Evolutionary conservation across 2,329 filamentous ascomycete genomes (phyloP).

Genomic region (Berkeleyomyces basicola): DNA sequence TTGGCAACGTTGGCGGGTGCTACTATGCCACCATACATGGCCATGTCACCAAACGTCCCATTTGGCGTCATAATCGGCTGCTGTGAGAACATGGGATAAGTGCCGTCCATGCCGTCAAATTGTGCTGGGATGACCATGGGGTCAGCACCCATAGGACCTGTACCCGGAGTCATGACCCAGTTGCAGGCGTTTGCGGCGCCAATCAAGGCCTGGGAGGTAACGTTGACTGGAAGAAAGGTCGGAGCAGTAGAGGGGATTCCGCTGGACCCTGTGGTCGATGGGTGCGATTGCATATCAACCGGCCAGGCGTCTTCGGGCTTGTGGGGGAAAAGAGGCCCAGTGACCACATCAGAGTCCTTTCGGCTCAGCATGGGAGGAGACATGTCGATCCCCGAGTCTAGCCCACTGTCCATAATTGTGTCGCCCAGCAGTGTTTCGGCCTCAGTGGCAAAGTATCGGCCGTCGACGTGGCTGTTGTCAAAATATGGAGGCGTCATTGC

Average conservation of each 20-base stretch:
- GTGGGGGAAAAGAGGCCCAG: slow-evolving; percentile 43
- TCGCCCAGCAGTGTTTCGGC: slow-evolving; percentile 5
- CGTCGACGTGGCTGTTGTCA: not conserved
- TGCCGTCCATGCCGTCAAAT: slow-evolving; percentile 42
- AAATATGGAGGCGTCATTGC: slow-evolving; percentile 6
- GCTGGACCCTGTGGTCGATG: slow-evolving; percentile 40
- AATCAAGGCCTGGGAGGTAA: not conserved
- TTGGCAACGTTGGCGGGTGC: slow-evolving; percentile 21
- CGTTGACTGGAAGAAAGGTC: not conserved
- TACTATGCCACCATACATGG: slow-evolving; percentile 34
- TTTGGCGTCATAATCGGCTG: slow-evolving; percentile 30
- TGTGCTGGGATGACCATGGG: slow-evolving; percentile 60
- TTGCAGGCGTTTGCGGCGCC: slow-evolving; percentile 35
- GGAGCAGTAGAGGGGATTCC: not conserved
- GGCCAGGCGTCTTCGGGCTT: slow-evolving; percentile 45
- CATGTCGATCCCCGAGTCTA: slow-evolving; percentile 44
- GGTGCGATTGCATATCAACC: slow-evolving; percentile 46
- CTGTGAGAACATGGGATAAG: slow-evolving; percentile 39
- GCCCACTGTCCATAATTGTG: slow-evolving; percentile 14
- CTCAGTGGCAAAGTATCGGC: not conserved
- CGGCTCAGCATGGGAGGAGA: slow-evolving; percentile 47
- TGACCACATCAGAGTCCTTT: slow-evolving; percentile 38
- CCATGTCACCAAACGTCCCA: slow-evolving; percentile 38
- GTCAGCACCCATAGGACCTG: not conserved
- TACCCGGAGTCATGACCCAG: slow-evolving; percentile 32